Base-by-base conservation (phyloP, 2,329 filamentous ascomycete genomes). In the Cytospora mali region DNA sequence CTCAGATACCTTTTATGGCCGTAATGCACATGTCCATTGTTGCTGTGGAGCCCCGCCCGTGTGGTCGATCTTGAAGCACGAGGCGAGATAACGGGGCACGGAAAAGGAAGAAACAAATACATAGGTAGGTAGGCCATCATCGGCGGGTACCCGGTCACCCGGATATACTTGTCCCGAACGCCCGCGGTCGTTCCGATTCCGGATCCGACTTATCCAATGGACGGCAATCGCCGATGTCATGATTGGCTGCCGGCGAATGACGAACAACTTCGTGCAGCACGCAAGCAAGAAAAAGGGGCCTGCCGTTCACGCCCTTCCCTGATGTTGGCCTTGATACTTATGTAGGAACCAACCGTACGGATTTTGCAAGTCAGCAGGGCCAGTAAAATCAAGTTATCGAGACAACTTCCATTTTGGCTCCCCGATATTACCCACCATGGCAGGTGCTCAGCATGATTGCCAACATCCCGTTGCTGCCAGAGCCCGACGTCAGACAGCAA, bases 11-110 rank as follows among this genome's bases (percentile, higher is more conserved):
- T 52, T 23, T 21, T n/a, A 16, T 31, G 48, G 25, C 18, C n/a
- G 31, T 42, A 42, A 28, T 29, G 33, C 33, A 16, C 21, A 21
- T 25, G 23, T 25, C 49, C 25, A 27, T 7, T 48, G 16, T 29
- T 42, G n/a, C 35, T 53, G 35, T 46, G 33, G 23, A 29, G 51
- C 28, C 31, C 14, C 25, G 21, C 33, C 31, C 16, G 23, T 54
- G 52, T 55, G 33, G 27, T 23, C 4, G 28, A 21, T 18, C 9
- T 23, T 48, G 11, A 11, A 48, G 13, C 50, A 60, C 28, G 39
- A 33, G 57, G 50, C 21, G 57, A 60, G 7, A 23, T n/a, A 50
- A n/a, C 42, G 27, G 46, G 31, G 25, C n/a, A 42, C 11, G 53
- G 49, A 6, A 21, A 6, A 2, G 13, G 23, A 23, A n/a, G 49